Evolutionary conservation across 257 asterid species (phyloP).

Genomic region (Anisodus tanguticus): DNA sequence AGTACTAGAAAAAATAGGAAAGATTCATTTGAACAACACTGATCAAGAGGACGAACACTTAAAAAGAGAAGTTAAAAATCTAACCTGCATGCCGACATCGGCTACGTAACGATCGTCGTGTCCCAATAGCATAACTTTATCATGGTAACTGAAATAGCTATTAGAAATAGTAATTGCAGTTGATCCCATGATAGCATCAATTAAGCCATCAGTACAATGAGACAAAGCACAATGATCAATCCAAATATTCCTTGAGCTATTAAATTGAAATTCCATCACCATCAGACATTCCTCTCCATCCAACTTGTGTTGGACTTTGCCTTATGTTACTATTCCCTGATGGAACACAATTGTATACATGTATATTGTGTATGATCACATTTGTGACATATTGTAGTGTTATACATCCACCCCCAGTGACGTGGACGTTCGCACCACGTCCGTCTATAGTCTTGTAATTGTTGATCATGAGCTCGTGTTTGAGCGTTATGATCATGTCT

Average conservation of each 20-base stretch:
- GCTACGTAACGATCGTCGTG: conserved; percentile 28
- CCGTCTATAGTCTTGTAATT: conserved; percentile 38
- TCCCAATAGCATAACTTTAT: conserved; percentile 38
- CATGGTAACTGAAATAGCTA: conserved; percentile 36
- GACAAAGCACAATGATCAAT: conserved; percentile 39
- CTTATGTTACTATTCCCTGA: conserved; percentile 33
- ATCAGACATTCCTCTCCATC: conserved; percentile 34
- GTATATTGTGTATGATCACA: conserved; percentile 40
- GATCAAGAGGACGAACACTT: neutral
- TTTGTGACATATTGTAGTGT: conserved; percentile 34
- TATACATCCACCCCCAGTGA: conserved; percentile 41
- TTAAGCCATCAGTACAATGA: conserved; percentile 39
- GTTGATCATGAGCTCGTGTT: conserved; percentile 35
- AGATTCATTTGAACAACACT: neutral
- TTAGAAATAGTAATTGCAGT: conserved; percentile 39
- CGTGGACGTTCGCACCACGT: conserved; percentile 35
- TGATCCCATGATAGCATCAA: conserved; percentile 41
- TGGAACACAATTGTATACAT: conserved; percentile 36
- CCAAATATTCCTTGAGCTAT: conserved; percentile 33
- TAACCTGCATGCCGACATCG: conserved; percentile 25
- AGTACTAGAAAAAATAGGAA: no score
- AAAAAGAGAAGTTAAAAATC: neutral
- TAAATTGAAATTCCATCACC: conserved; percentile 40
- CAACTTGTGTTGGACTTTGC: conserved; percentile 30
- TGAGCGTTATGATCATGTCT: conserved; percentile 37